Percentiles rank a stretch among this genome's conserved stretches.
Conservation (phyloP, 73 alveolate species). For the Paramecium sonneborni region DNA sequence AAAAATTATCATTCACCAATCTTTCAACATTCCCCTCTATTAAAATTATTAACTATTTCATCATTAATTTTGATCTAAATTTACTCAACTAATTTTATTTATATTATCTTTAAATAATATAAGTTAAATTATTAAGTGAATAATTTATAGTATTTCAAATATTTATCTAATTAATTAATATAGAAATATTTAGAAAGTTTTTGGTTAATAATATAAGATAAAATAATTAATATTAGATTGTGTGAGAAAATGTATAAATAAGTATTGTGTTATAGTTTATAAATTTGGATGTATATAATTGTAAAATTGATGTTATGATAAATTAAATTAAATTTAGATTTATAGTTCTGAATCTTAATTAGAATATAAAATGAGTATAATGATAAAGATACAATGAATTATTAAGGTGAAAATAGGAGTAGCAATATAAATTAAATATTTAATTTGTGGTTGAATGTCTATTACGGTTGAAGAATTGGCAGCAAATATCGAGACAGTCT, state of each 20-base stretch:
- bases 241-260: background rate
- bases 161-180: background rate
- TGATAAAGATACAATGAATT: background rate
- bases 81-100: too few species aligned
- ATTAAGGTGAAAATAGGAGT: background rate
- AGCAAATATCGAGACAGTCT: slow-evolving; percentile 45
- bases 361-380: background rate
- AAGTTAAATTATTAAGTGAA: background rate
- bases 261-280: too few species aligned
- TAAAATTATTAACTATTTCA: too few species aligned
- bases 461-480: slow-evolving; percentile 42
- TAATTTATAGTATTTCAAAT: background rate
- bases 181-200: background rate
- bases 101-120: background rate
- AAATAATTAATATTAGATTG: background rate
- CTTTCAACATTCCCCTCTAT: too few species aligned
- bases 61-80: too few species aligned
- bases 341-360: background rate
- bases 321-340: background rate
- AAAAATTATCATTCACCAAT: background rate
- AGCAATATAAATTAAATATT: background rate
- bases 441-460: slow-evolving; percentile 57
- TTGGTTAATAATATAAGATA: background rate
- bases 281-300: background rate
- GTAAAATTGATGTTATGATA: background rate